These are phyloP conservation scores for Glycine latifolia DNA, from an alignment of 306 rosid genomes.

Conservation along the genomic window DNA sequence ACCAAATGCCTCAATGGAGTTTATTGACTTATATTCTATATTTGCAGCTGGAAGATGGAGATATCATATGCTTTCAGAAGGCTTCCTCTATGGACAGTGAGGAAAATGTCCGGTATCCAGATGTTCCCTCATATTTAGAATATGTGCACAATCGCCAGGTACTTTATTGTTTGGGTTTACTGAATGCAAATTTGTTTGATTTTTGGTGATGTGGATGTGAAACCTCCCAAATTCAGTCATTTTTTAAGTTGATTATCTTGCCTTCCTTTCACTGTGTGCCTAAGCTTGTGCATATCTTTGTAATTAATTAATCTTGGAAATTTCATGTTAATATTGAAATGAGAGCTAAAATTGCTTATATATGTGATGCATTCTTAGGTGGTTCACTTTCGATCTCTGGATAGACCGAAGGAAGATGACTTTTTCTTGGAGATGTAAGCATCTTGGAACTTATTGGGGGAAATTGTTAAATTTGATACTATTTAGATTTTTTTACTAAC, in stretches of 20 bases:
- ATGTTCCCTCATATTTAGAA: slow-evolving; percentile 91
- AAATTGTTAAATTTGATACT: slow-evolving; percentile 11
- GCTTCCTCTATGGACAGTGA: slow-evolving; percentile 61
- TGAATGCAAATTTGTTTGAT: slow-evolving; percentile 30
- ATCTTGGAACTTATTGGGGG: slow-evolving; percentile 15
- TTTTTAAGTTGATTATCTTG: slow-evolving; percentile 2
- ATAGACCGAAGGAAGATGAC: slow-evolving; percentile 88
- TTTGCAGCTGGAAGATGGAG: slow-evolving; percentile 92
- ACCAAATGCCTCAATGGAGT: not conserved
- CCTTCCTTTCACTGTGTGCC: not conserved
- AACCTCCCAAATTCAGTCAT: not conserved
- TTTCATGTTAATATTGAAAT: slow-evolving; percentile 26
- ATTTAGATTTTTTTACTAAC: not conserved
- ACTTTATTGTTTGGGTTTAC: slow-evolving; percentile 24
- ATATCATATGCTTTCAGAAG: slow-evolving; percentile 89
- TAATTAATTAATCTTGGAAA: slow-evolving; percentile 7
- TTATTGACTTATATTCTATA: slow-evolving; percentile 23
- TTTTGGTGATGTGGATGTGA: slow-evolving; percentile 4
- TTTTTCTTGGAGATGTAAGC: slow-evolving; percentile 82
- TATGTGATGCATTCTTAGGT: slow-evolving; percentile 57
- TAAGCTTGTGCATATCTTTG: not conserved
- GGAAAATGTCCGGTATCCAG: slow-evolving; percentile 74
- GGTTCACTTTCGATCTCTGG: slow-evolving; percentile 83
- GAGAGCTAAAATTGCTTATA: slow-evolving; percentile 30
- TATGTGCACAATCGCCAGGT: slow-evolving; percentile 94